A percentile compares a stretch with the other conserved stretches of the same genome.
Conservation (phyloP, 495 filamentous ascomycete species). For the Penicillium atrosanguineum region DNA sequence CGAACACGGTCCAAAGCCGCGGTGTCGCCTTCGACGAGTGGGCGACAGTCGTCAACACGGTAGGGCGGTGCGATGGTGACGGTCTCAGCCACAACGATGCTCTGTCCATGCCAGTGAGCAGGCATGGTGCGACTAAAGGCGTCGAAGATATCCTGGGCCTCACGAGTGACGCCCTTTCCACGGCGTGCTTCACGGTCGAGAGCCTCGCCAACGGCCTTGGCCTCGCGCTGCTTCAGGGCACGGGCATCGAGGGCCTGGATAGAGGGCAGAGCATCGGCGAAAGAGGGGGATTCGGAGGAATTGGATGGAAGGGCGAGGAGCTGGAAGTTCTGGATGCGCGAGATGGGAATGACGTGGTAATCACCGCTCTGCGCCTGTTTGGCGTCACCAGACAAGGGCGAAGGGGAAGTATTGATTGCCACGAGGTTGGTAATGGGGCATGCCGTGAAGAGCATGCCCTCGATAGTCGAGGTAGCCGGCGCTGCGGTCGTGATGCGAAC, state of each 20-base stretch:
- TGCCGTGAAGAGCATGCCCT: conserved; percentile 67
- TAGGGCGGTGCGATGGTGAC: conserved; percentile 63
- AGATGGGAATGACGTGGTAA: conserved; percentile 63
- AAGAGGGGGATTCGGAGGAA: conserved; percentile 37
- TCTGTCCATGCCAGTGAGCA: conserved; percentile 58
- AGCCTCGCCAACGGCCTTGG: conserved; percentile 50
- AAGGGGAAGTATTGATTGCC: conserved; percentile 53
- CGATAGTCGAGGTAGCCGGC: conserved; percentile 47
- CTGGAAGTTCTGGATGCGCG: conserved; percentile 60
- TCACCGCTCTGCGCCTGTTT: conserved; percentile 49
- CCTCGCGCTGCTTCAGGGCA: conserved; percentile 53
- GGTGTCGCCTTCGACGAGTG: conserved; percentile 46
- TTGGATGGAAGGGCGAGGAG: conserved; percentile 60
- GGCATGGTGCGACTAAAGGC: conserved; percentile 61
- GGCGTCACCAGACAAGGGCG: conserved; percentile 31
- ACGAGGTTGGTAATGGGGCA: conserved; percentile 65
- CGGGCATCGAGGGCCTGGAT: conserved; percentile 50
- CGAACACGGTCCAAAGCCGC: conserved; percentile 55
- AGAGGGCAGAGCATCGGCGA: conserved; percentile 38
- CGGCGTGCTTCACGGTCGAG: conserved; percentile 53
- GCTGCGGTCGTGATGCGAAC: conserved; percentile 60
- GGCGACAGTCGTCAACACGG: conserved; percentile 55
- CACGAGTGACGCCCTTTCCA: conserved; percentile 61
- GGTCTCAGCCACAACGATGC: conserved; percentile 64
- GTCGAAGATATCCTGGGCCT: conserved; percentile 71